Base-by-base conservation (phyloP, 2,329 filamentous ascomycete genomes). In the Neofusicoccum laricinum region DNA sequence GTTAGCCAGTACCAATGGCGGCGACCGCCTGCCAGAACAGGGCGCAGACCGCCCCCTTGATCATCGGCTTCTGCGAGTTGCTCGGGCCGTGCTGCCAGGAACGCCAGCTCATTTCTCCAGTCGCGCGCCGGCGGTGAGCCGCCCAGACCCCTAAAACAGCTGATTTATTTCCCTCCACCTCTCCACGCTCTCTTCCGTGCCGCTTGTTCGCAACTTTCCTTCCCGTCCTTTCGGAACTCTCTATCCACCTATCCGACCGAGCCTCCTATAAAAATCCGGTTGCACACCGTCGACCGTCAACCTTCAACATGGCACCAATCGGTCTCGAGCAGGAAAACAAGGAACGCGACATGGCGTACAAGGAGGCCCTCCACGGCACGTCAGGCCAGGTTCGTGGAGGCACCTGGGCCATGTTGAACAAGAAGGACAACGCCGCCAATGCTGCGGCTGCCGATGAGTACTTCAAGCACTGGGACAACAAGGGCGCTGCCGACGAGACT, bases 391-490 rank as follows among this genome's bases (percentile, higher is more conserved):
- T 87, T 49, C 80, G 84, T 64, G 91, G 90, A 73, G 91, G 92
- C 70, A 86, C 97, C 71, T 82, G 86, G 71, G 91, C 94, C 72
- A 93, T 97, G 88, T 83, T 96, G 73, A 64, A 61, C 55, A 84
- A 84, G 76, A 99, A 99, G 83, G 89, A 95, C 77, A 82, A 84
- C 74, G 81, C 82, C 34, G 92, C 92, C 7, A 91, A 96, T 75
- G 87, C 92, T 76, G 89, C 89, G 61, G 92, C 92, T 51, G 86
- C 93, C 32, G 91, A 95, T 74, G 91, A 96, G 77, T 97, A 97
- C 81, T 96, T 96, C 83, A 96, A 96, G 85, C 93, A 96, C 77
- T 97, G 91, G 91, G 92, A 97, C 78, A 90, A 94, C 82, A 93
- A 96, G 81, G 79, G 82, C 50, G 90, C 83, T 51, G 88, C 85